Base-by-base conservation (phyloP, 2,329 filamentous ascomycete genomes). In the Monilinia laxa region DNA sequence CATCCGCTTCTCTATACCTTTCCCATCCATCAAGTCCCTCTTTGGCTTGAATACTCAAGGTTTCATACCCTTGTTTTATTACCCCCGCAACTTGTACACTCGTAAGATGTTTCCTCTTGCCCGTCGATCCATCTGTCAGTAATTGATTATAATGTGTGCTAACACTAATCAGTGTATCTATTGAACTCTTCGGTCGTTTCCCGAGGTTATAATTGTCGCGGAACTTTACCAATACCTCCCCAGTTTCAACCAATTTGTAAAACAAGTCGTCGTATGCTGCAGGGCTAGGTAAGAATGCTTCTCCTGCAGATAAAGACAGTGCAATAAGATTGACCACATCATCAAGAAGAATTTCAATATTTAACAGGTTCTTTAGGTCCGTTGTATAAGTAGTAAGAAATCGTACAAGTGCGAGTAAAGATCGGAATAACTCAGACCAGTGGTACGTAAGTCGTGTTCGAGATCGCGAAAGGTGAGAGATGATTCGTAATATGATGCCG, bases 41-140 rank as follows among this genome's bases (percentile, higher is more conserved):
- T 74, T 89, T 92, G 0, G 92, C 88, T 78, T 96, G 91, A 65
- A 99, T 96, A 70, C 90, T 94, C 73, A 99, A 79, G 47, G 93
- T 97, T 78, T 98, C 94, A 75, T 98, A 98, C 0, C 95, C 95
- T 77, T 96, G 90, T 80, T 96, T 96, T 78, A 99, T 98, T 38
- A 97, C 91, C 71, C 91, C 90, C 53, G 90, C 89, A 51, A 99
- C 93, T 76, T 97, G 91, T 60, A 87, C 83, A 49, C 90, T 93
- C 67, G 91, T 96, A 68, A 97, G 80, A 71, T 90, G 87, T 73
- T 87, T 90, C 71, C 78, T 83, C 68, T 78, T 79, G 52, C 73
- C 77, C 66, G 81, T 82, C 18, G 80, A 80, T 10, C 82, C 81
- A 45, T 85, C 84, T 2, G 88, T 85, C 23, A 99, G 85, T 63